Conservation (phyloP, 2,329 filamentous ascomycete species). For the Xenosphaeropsis pyriputrescens region DNA sequence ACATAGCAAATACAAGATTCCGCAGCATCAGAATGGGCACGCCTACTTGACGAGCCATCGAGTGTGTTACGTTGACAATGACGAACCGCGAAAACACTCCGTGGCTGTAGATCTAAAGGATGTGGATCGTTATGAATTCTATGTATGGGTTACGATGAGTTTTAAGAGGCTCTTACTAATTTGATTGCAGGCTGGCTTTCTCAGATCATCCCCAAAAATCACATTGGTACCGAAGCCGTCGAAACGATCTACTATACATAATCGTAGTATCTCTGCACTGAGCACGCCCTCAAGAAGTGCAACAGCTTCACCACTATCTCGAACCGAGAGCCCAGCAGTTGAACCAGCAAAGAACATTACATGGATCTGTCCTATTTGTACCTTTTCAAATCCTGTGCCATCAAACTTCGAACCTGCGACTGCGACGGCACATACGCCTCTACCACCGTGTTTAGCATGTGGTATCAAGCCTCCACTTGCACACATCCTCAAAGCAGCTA, state of each 20-base stretch:
- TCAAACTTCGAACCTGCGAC: slow-evolving; percentile 83
- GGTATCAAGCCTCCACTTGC: slow-evolving; percentile 83
- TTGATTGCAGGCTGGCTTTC: slow-evolving; percentile 58
- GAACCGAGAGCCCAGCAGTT: slow-evolving; percentile 27
- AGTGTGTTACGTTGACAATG: slow-evolving; percentile 85
- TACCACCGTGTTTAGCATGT: slow-evolving; percentile 82
- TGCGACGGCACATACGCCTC: slow-evolving; percentile 62
- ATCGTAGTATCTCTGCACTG: slow-evolving; percentile 31
- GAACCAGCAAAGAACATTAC: slow-evolving; percentile 47
- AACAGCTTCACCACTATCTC: slow-evolving; percentile 29
- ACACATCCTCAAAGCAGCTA: slow-evolving; percentile 74
- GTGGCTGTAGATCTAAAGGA: slow-evolving; percentile 79
- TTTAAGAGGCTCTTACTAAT: neutral
- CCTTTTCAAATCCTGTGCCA: slow-evolving; percentile 83
- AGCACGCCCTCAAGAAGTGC: slow-evolving; percentile 29
- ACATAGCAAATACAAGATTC: slow-evolving; percentile 84
- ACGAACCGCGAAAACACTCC: slow-evolving; percentile 72
- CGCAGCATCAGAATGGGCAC: slow-evolving; percentile 87
- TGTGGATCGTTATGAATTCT: slow-evolving; percentile 81
- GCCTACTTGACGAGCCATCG: slow-evolving; percentile 94
- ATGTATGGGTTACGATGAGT: slow-evolving; percentile 34
- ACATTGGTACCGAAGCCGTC: slow-evolving; percentile 72
- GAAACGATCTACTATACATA: slow-evolving; percentile 47
- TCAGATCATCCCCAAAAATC: slow-evolving; percentile 91
- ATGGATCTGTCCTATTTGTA: slow-evolving; percentile 94